A percentile compares a stretch with the other conserved stretches of the same genome.
Conservation (phyloP, 176 grass and related monocot genomes). For the Aegilops sharonensis region DNA sequence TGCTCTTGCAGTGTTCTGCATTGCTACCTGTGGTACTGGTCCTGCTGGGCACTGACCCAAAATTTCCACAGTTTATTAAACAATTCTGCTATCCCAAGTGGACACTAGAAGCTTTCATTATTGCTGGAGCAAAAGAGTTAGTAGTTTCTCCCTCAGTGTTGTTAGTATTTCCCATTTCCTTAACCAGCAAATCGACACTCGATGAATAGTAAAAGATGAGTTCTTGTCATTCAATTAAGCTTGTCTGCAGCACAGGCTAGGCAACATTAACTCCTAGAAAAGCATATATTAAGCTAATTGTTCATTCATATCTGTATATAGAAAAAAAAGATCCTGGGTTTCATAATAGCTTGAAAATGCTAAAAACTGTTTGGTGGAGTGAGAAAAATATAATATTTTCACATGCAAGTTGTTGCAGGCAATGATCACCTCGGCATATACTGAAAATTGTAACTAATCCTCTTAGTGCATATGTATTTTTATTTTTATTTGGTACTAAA, state of each 20-base stretch:
- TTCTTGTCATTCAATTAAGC: slow-evolving; percentile 6
- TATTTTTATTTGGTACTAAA: not conserved
- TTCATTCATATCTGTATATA: not conserved
- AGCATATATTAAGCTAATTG: not conserved
- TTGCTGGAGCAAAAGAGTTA: slow-evolving; percentile 61
- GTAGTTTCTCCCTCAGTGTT: slow-evolving; percentile 15
- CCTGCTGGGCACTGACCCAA: slow-evolving; percentile 40
- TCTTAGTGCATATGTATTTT: not conserved
- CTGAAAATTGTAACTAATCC: slow-evolving; percentile 6
- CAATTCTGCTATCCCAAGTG: slow-evolving; percentile 65
- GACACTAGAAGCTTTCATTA: slow-evolving; percentile 67
- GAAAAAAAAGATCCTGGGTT: not conserved
- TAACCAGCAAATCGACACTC: not conserved
- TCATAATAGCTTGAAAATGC: not conserved
- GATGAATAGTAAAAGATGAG: not conserved
- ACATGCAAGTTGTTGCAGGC: not conserved
- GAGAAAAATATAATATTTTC: slow-evolving; percentile 2
- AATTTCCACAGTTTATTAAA: slow-evolving; percentile 35
- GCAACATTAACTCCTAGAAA: not conserved
- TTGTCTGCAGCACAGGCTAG: not conserved
- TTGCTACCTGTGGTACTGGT: slow-evolving; percentile 71
- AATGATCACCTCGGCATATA: not conserved
- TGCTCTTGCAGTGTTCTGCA: slow-evolving; percentile 57
- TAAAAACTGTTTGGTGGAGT: not conserved
- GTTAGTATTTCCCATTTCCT: slow-evolving; percentile 1